Conservation (phyloP, 768 basidiomycete species). For the Lepiota venenata region DNA sequence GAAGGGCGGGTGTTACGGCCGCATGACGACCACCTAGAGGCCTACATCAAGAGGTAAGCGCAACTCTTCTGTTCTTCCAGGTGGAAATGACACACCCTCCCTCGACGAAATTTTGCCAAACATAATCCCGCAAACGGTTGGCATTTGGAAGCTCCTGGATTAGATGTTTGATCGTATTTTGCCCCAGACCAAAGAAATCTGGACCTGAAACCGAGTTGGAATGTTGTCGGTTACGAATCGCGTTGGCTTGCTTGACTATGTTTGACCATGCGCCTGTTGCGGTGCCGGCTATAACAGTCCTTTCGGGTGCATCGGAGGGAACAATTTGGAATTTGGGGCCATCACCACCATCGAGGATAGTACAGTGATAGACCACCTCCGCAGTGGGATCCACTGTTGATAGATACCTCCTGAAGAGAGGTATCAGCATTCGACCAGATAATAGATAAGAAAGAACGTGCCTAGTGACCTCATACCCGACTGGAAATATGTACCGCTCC, state of each 20-base stretch:
- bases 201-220: conserved; percentile 87
- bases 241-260: conserved; percentile 81
- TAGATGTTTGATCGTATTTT: conserved; percentile 86
- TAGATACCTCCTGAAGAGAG: conserved; percentile 58
- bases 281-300: conserved; percentile 78
- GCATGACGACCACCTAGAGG: conserved; percentile 80
- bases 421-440: conserved; percentile 9
- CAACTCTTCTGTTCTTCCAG: conserved; percentile 1
- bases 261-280: conserved; percentile 86
- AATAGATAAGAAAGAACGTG: conserved; percentile 25
- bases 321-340: conserved; percentile 85
- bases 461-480: conserved; percentile 83
- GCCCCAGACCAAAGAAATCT: conserved; percentile 84
- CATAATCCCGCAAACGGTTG: conserved; percentile 71
- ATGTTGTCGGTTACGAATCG: conserved; percentile 76
- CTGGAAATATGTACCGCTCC: conserved; percentile 85
- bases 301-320: conserved; percentile 66
- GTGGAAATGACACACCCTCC: conserved; percentile 62
- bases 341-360: conserved; percentile 81
- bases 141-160: conserved; percentile 83
- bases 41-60: conserved; percentile 30
- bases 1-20: conserved; percentile 75
- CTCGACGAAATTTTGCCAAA: conserved; percentile 84
- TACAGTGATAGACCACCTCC: conserved; percentile 78
- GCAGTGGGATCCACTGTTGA: conserved; percentile 66